Conservation (phyloP, 345 rosid genomes). For the Eucalyptus marginata region DNA sequence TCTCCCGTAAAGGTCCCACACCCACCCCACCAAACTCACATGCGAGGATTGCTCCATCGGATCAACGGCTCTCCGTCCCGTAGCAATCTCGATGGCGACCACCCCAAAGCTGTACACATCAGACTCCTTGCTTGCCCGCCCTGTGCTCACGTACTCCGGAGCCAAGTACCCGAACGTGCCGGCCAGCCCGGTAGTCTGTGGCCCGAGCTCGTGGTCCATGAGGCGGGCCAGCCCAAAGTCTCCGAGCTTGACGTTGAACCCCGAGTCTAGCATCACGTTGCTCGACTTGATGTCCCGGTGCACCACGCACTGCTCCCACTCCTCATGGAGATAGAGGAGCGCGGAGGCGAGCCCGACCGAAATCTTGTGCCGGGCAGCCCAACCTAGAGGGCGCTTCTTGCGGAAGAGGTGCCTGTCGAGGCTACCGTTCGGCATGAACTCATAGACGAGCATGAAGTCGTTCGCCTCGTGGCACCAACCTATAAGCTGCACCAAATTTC, state of each 20-base stretch:
- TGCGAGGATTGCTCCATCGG: neutral
- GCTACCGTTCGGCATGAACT: constrained; percentile 65
- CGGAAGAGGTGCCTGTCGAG: constrained; percentile 47
- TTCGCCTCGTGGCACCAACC: constrained; percentile 64
- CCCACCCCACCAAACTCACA: constrained; percentile 33
- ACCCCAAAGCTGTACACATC: constrained; percentile 39
- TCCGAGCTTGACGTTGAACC: constrained; percentile 40
- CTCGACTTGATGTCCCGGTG: constrained; percentile 36
- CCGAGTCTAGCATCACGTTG: constrained; percentile 45
- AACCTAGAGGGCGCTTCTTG: constrained; percentile 6
- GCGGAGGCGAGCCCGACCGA: constrained; percentile 41
- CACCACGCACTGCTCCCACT: constrained; percentile 18
- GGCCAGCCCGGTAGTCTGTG: constrained; percentile 35
- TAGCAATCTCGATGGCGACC: constrained; percentile 22
- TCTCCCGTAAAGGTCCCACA: constrained; percentile 35
- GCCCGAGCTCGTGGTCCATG: constrained; percentile 38
- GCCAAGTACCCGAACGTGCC: constrained; percentile 57
- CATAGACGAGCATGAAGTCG: constrained; percentile 49
- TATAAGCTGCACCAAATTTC: constrained; percentile 52
- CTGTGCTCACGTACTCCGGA: constrained; percentile 36
- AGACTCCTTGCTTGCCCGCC: constrained; percentile 37
- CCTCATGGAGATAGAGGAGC: constrained; percentile 51
- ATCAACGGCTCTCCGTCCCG: constrained; percentile 23
- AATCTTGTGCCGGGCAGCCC: constrained; percentile 30
- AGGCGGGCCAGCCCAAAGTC: constrained; percentile 54